Base-by-base conservation (phyloP, 2,329 filamentous ascomycete species). In the Hirsutella rhossiliensis region DNA sequence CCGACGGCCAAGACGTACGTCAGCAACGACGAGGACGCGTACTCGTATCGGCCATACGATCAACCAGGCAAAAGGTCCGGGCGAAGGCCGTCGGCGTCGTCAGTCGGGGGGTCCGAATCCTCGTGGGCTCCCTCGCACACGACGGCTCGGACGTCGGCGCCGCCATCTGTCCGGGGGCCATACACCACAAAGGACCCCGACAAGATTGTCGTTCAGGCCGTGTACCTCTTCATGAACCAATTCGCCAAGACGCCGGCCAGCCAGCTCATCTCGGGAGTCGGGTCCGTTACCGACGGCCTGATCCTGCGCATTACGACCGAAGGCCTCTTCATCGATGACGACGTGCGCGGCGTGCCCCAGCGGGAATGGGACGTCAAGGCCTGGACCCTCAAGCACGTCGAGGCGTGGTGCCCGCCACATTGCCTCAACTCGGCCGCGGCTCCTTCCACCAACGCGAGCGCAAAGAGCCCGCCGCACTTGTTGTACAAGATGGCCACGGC, bases 341-440 rank as follows among this genome's bases (percentile, higher is more conserved):
- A 97, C 61, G 78, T 96, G 43, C 81, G 89, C 38, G 80, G 81
- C 48, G 87, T 96, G 15, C 82, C 87, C n/a, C 88, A 97, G 65
- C 80, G 92, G 47, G 92, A 98, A 66, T 98, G 92, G 92, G 92
- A 98, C 62, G 80, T 97, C 58, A 97, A 97, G 64, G 89, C 90
- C 23, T 97, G 92, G 92, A 95, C 88, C 38, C 76, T 98, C 65
- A 96, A 94, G 67, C 70, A 84, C 51, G 80, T 94, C 63, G 92
- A 97, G 75, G 82, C 92, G 69, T 87, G 83, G 78, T 88, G 82
- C 60, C 78, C 80, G 57, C 73, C 76, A 56, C 76, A 82, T 62
- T 77, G 67, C 61, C 67, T 76, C 60, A 68, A 67, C 58, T 60
- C 63, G 52, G 63, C 62, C 54, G 61, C 62, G 30, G 43, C 49